Evolutionary conservation across 2,329 filamentous ascomycete genomes (phyloP), one percentile per base, ranked within the genome.

Genomic region (Trichoderma aggressivum): DNA sequence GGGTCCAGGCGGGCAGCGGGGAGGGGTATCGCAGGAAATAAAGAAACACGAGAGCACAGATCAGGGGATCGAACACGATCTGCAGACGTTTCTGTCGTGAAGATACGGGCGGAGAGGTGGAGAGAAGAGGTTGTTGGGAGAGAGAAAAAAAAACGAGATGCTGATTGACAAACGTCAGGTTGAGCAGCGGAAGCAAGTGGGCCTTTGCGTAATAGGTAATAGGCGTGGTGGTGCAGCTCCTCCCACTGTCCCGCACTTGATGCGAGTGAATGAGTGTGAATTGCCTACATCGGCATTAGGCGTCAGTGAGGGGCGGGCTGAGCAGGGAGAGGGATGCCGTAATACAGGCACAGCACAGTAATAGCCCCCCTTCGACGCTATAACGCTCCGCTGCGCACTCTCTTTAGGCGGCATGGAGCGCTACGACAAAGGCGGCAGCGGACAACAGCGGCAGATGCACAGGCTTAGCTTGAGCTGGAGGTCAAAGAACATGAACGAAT

Each of bases 131-230:
- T 70, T 70, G 72, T 74, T 72, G 72, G 72, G 74, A 75, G 72
- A 71, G 36, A 59, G 56, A 70, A 71, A 74, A 70, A 70, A 64
- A 70, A 68, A 61, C n/a, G 34, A 67, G 72, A 62, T 71, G 71
- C 70, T 73, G 75, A 75, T 75, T 77, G 78, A 75, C 78, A 79
- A 80, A 80, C 76, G 77, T 80, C 78, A 81, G 78, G 78, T 79
- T 77, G 77, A 77, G 73, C 76, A 74, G 74, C 76, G 77, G 75
- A 79, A 74, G 71, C 32, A 69, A 71, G 80, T 81, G 80, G 80
- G 79, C 76, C 80, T 80, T 77, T 81, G 80, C 79, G 80, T 81
- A 81, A 81, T 81, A 77, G 78, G 80, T 81, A 81, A 81, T 81
- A 77, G 78, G 75, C 60, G 71, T 61, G 61, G 67, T 70, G 43